Evolutionary conservation across 495 filamentous ascomycete species (phyloP), one percentile per base, ranked within the genome.

Genomic region (Penicillium dipodomyicola): DNA sequence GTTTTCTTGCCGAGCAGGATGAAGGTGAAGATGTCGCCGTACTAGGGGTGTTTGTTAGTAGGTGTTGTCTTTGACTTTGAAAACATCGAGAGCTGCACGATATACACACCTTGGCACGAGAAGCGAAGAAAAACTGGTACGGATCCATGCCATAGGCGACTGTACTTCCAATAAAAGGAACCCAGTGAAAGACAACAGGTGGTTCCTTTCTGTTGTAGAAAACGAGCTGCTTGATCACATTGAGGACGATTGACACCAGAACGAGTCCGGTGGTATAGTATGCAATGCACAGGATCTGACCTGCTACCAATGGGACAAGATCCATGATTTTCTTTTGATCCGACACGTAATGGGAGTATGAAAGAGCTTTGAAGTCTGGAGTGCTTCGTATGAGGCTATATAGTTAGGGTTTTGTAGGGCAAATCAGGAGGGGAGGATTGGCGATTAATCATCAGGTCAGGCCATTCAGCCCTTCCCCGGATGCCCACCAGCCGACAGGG

Each of bases 141-240:
- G 90, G 90, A 65, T 94, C 88, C 74, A 90, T 92, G 57, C 90
- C 90, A 72, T 94, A 94, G 17, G 76, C 80, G 45, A 94, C 73
- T 46, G 90, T 92, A 68, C 82, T 93, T 20, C 90, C 90, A 63
- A 94, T 71, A 41, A 92, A 67, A 5, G 90, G 90, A 61, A 94
- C 82, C 84, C 84, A 92, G 73, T 92, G 88, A 65, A 92, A 94
- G 41, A 94, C 88, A 12, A 93, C 58, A 5, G 90, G 90, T 12
- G 90, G 90, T 64, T 91, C 86, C 66, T 84, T 85, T 47, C 82
- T 80, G 56, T 87, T 85, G 65, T 80, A 85, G 69, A 88, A 85
- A 50, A 92, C 72, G 4, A 90, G 55, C 65, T 94, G 90, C 12
- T 77, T 68, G 46, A 87, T 54, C 41, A 92, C 82, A 63, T 92